Evolutionary conservation across 495 filamentous ascomycete species (phyloP), one percentile per base, ranked within the genome.

Genomic region (Astrothelium subdiscretum): DNA sequence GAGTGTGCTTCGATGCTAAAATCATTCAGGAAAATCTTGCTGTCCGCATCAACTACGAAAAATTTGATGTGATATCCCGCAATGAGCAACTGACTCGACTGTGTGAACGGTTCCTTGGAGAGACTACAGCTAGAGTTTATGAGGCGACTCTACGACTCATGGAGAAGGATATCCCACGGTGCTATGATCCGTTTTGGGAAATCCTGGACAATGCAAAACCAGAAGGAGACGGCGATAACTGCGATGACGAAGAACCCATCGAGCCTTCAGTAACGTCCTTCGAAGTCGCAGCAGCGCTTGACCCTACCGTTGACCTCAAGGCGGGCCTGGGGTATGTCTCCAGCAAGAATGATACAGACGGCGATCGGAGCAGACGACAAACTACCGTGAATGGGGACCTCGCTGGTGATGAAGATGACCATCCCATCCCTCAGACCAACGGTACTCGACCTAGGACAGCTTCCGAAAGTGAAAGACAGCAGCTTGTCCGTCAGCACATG

Each of bases 11-110:
- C 59, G 59, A 31, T 40, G 31, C 27, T 38, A 40, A 43, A 58
- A 42, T 59, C 27, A 20, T 59, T 48, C 57, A 85, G 81, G 74
- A 80, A 32, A 74, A 86, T 59, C 73, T 90, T 59, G 81, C 89
- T 24, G 76, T 97, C 52, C 85, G 88, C 31, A 78, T 97, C 27
- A 96, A 96, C 71, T 87, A 90, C 69, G 87, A 89, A 38, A 96
- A 92, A 69, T 86, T 90, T 51, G 79, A 84, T 3, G 88, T 97
- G 15, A 79, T 87, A 20, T 80, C 95, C 60, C 89, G 94, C 59
- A 96, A 87, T 65, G 79, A 82, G 58, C 84, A 84, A 26, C 85
- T 98, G 32, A 82, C 87, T 42, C 75, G 79, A 2, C 74, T 85
- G 26, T 86, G 79, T 2, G 76, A 77, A 66, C 82, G 79, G 65